Evolutionary conservation across 306 rosid genomes (phyloP), one percentile per base, ranked within the genome.

Genomic region (Fragaria iinumae): DNA sequence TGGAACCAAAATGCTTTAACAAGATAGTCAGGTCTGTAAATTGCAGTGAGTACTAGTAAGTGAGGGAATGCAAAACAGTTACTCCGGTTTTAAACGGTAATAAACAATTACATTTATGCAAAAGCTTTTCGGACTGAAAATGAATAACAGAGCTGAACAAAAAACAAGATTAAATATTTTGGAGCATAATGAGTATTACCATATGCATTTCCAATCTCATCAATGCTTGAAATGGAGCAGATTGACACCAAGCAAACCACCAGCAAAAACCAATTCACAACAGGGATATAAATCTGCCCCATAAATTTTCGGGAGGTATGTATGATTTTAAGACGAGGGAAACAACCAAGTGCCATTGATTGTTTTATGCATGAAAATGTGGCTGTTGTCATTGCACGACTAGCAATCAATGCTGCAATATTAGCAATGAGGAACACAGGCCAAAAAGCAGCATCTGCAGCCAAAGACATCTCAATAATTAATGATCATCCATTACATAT

Each of bases 231-330:
- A 82, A 92, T 92, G 76, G 89, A 57, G 87, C 89, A 90, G 80
- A 95, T 87, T 34, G 94, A 80, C 68, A 90, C 91, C 81, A 95
- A 82, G 59, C 90, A 90, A 83, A 87, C 88, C 47, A 86, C 96
- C 88, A 94, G 85, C 74, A 94, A 86, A 83, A 94, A 94, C 98
- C 98, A 94, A 84, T 94, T 94, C 67, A 94, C 83, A 75, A 92
- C 92, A 39, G 97, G 98, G 77, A 94, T 94, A 81, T 94, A 94
- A 79, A 94, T 94, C 85, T 92, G 98, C 87, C 98, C 98, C 98
- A 94, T 94, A 75, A 94, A 94, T 76, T 94, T 94, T 83, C 97
- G 87, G 64, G 98, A 94, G 44, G 97, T 94, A 71, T 94, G 97
- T 77, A 94, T 66, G 69, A 94, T 94, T 88, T 94, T 94, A 53